Base-by-base conservation (phyloP, 805 yeast species). In the Starmera quercuum region DNA sequence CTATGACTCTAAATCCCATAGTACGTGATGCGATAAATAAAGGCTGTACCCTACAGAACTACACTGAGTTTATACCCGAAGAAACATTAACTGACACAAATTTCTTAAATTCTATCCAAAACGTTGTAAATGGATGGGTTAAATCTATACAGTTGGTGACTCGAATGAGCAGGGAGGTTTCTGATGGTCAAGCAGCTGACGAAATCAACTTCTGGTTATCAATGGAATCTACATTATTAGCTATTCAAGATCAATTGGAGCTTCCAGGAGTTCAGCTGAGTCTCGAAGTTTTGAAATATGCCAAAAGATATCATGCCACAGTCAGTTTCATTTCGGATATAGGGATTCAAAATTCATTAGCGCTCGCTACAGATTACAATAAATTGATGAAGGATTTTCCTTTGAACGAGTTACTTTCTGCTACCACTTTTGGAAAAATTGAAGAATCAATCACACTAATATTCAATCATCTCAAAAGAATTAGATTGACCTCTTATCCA, bases 141-240 rank as follows among this genome's bases (percentile, higher is more conserved):
- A 72, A 66, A 39, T 70, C 72, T 22, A 71, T 79, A 11, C 79
- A 77, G 40, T 54, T 64, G 1, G 61, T 85, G 6, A 73, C 86
- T 0, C 60, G 61, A 17, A 46, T 78, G 17, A 54, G 68, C 10
- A 71, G 76, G 29, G 71, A 71, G 19, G 73, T 82, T 0, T 39
- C 57, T 0, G 75, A 70, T 19, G 86, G 83, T 2, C 58, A 74
- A 0, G 66, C 75, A 2, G 44, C 56, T 2, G 86, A 81, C 26
- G 97, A 88, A 47, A 64, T 82, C 4, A 73, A 68, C 30, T 87
- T 83, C 44, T 88, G 97, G 97, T 58, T 63, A 7, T 71, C 85
- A 0, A 64, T 83, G 62, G 90, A 83, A 45, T 49, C 56, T 2
- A 78, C 84, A 0, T 59, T 88, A 28, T 37, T 45, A 3, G 59